These are phyloP conservation scores for Eucalyptus cladocalyx DNA, from an alignment of 345 rosid species.

Conservation along the genomic window DNA sequence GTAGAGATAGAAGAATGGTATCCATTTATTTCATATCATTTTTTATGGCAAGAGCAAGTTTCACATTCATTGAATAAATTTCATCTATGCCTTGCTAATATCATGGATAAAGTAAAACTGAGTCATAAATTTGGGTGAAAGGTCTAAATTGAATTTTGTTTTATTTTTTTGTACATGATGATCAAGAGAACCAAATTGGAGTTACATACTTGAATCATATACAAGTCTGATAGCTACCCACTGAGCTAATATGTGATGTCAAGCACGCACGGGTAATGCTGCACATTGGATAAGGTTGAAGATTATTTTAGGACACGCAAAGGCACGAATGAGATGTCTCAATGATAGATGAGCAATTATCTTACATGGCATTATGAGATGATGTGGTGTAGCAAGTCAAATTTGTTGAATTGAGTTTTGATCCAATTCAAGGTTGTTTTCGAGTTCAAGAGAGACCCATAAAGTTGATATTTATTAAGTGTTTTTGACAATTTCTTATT, in stretches of 20 bases:
- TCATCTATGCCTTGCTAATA: background rate
- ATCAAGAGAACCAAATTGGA: background rate
- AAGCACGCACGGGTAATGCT: accelerated
- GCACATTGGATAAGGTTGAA: background rate
- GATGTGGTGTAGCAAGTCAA: no score
- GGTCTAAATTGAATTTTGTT: background rate
- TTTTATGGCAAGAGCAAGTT: no score
- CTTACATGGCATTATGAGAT: no score
- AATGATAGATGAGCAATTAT: no score
- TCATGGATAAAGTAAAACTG: background rate
- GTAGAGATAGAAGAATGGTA: background rate
- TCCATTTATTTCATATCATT: background rate
- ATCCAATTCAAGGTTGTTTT: background rate
- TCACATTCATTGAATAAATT: no score
- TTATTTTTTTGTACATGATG: background rate
- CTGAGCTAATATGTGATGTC: background rate
- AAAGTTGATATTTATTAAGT: no score
- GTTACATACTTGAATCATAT: background rate
- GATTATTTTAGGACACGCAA: no score
- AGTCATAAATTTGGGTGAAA: background rate
- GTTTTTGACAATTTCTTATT: background rate
- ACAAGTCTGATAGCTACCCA: background rate
- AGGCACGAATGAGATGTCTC: accelerated
- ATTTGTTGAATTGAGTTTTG: background rate
- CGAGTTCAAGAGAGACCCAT: background rate